Base-by-base conservation (phyloP, 1,284 basidiomycete species). In the Cutaneotrichosporon sp. region DNA sequence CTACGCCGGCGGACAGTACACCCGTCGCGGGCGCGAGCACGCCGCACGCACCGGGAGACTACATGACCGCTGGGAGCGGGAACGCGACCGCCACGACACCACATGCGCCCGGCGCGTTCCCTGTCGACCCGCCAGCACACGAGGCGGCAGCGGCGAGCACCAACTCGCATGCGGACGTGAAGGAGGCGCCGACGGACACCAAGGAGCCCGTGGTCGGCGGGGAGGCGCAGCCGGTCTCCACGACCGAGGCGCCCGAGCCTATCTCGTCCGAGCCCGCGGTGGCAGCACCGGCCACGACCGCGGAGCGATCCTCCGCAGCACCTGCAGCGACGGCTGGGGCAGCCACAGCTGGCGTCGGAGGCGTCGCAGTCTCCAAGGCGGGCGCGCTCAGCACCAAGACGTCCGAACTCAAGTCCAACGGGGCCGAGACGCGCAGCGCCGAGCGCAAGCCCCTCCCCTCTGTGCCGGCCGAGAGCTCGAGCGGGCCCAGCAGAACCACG, bases 391-490 rank as follows among this genome's bases (percentile, higher is more conserved):
- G 38, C 38, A 42, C 38, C 38, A 27, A 29, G 5, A 9, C 45
- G 10, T 16, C 45, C 8, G 11, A 22, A 3, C 8, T 18, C 29
- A 33, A 22, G 34, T 20, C 56, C 18, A 36, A 29, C 33, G 13
- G n/a, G 3, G 20, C 22, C 31, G 27, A 34, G 16, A n/a, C 53
- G 18, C 53, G 55, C 46, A 42, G 59, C 64, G 24, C 42, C 55
- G n/a, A 52, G 53, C 18, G 56, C 53, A 11, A 54, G 38, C 36
- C 54, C 42, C n/a, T n/a, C n/a, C n/a, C n/a, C n/a, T n/a, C n/a
- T n/a, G 18, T 50, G 13, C 25, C 46, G 24, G 22, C 45, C 45
- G 25, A 27, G 45, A 16, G 22, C 25, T 27, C 22, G 52, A 22
- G 24, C 57, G 10, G 38, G 38, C 38, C 38, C 6, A 42, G 38